These are phyloP conservation scores for Talaromyces trachyspermus DNA, from an alignment of 495 filamentous ascomycete species.

Conservation along the genomic window DNA sequence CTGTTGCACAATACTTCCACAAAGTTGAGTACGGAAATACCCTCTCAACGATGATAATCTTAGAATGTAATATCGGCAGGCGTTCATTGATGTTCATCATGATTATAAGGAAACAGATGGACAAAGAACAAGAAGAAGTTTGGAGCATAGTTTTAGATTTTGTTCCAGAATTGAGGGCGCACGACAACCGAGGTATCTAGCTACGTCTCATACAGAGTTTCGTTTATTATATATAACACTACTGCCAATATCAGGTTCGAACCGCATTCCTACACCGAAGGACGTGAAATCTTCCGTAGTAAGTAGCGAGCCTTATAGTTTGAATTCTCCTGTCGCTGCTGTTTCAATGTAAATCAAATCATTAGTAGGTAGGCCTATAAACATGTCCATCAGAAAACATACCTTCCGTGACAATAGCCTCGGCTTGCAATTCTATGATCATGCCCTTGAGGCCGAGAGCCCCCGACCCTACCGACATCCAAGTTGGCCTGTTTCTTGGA, in stretches of 20 bases:
- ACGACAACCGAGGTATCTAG: too few relatives aligned
- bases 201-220: not conserved
- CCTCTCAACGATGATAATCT: not conserved
- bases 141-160: not conserved
- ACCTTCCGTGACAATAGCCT: not conserved
- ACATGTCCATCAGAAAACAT: not conserved
- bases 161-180: too few relatives aligned
- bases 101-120: not conserved
- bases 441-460: not conserved
- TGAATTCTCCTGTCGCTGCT: not conserved
- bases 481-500: not conserved
- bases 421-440: slow-evolving; percentile 2
- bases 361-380: not conserved
- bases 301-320: not conserved
- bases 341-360: not conserved
- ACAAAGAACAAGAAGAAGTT: not conserved
- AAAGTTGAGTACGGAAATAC: not conserved
- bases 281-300: not conserved
- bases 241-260: not conserved
- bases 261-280: not conserved
- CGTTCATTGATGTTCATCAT: not conserved
- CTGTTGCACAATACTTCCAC: not conserved
- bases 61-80: not conserved
- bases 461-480: not conserved
- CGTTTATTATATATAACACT: not conserved